A percentile compares a stretch with the other conserved stretches of the same genome.
Conservation (phyloP, 371 early-diverging fungal genomes). For the Spiromyces aspiralis region DNA sequence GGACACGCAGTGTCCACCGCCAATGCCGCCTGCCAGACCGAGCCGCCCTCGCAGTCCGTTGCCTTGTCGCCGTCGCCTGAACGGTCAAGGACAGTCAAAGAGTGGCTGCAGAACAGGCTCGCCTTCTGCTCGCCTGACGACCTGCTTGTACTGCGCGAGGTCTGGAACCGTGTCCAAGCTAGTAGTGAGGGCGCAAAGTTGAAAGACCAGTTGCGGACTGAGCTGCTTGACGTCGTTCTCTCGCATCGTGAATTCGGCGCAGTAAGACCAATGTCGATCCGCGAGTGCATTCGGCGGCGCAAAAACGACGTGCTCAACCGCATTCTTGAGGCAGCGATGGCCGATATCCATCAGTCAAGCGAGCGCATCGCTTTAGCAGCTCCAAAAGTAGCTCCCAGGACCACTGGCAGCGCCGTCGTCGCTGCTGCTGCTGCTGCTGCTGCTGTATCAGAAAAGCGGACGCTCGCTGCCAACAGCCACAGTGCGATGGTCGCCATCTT, state of each 20-base stretch:
- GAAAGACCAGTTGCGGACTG: slow-evolving; percentile 12
- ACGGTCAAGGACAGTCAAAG: slow-evolving; percentile 2
- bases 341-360: slow-evolving; percentile 1
- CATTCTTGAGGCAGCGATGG: slow-evolving; percentile 17
- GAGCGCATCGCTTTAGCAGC: slow-evolving; percentile 5
- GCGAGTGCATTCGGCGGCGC: slow-evolving; percentile 17
- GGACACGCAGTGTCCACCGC: too few species aligned
- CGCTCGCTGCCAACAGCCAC: slow-evolving; percentile 12
- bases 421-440: not conserved
- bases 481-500: slow-evolving; percentile 17
- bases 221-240: slow-evolving; percentile 16
- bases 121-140: slow-evolving; percentile 17
- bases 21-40: too few species aligned
- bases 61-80: slow-evolving; percentile 6
- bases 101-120: slow-evolving; percentile 11
- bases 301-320: slow-evolving; percentile 17
- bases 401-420: slow-evolving; percentile 6
- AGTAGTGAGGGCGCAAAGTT: slow-evolving; percentile 7
- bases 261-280: slow-evolving; percentile 1
- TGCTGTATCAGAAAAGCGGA: not conserved
- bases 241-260: slow-evolving; percentile 11
- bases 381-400: too few species aligned
- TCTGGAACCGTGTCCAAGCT: slow-evolving; percentile 22
- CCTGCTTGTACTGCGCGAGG: slow-evolving; percentile 15
- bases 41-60: slow-evolving; percentile 7